Conservation (phyloP, 352 stramenopile genomes). For the Phytophthora pini region DNA sequence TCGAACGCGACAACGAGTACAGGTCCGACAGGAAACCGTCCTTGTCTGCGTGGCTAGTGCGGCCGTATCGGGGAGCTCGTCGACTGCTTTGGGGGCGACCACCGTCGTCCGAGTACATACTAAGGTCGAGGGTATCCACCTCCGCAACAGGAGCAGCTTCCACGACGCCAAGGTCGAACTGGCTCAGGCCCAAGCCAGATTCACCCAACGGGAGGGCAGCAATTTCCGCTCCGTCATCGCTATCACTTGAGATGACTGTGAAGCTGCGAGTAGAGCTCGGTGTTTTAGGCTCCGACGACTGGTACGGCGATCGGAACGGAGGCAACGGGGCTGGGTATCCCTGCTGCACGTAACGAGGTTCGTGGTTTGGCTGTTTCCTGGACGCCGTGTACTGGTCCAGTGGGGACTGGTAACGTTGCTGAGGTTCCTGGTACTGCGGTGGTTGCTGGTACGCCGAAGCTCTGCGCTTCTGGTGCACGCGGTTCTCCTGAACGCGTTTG, state of each 20-base stretch:
- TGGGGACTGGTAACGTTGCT: constrained; percentile 28
- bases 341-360: constrained; percentile 20
- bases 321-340: constrained; percentile 18
- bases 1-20: constrained; percentile 46
- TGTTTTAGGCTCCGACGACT: constrained; percentile 24
- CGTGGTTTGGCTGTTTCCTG: constrained; percentile 19
- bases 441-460: constrained; percentile 5
- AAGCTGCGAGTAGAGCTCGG: constrained; percentile 30
- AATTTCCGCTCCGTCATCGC: constrained; percentile 34
- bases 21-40: constrained; percentile 49
- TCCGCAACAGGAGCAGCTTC: constrained; percentile 26
- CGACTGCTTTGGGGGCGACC: constrained; percentile 17
- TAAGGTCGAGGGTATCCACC: constrained; percentile 31
- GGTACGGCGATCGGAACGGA: constrained; percentile 36
- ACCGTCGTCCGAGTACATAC: constrained; percentile 36
- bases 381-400: constrained; percentile 34
- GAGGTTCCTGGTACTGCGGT: neutral
- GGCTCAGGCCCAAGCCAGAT: constrained; percentile 42
- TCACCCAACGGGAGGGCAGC: constrained; percentile 14
- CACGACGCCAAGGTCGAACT: constrained; percentile 45
- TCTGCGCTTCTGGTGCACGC: constrained; percentile 22
- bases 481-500: constrained; percentile 38
- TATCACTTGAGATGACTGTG: constrained; percentile 38
- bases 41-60: constrained; percentile 47
- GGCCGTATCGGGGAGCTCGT: constrained; percentile 38